A percentile compares a stretch with the other conserved stretches of the same genome.
These are phyloP conservation scores for Rhizophagus sp. DNA, from an alignment of 192 early-diverging fungal species.

Conservation along the genomic window DNA sequence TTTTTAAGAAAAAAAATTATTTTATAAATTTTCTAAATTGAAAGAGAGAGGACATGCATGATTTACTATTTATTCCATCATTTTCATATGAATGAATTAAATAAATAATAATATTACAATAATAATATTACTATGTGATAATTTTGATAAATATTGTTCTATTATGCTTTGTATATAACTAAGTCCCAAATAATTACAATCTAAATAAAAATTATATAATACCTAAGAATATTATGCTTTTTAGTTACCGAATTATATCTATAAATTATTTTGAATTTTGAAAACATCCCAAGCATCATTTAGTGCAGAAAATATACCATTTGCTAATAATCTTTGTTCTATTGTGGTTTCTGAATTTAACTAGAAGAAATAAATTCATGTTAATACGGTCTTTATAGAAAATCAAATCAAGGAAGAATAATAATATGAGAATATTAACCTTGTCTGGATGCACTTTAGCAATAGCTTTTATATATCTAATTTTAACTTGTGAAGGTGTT, in stretches of 20 bases:
- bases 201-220: too few species aligned
- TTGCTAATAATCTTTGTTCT: conserved; percentile 86
- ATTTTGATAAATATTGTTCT: too few species aligned
- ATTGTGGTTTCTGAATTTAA: conserved; percentile 58
- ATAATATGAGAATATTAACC: conserved; percentile 42
- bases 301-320: conserved; percentile 80
- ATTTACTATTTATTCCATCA: too few species aligned
- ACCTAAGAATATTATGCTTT: too few species aligned
- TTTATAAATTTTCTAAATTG: too few species aligned
- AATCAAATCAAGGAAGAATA: background rate
- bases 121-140: too few species aligned
- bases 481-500: conserved; percentile 83
- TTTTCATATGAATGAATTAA: too few species aligned
- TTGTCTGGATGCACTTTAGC: conserved; percentile 95
- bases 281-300: conserved; percentile 97
- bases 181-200: too few species aligned
- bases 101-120: too few species aligned
- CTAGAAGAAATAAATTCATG: conserved; percentile 33
- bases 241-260: background rate
- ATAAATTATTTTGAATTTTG: conserved; percentile 79
- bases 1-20: too few species aligned
- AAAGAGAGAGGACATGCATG: too few species aligned
- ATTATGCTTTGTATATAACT: too few species aligned
- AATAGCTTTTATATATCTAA: conserved; percentile 91
- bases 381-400: background rate